Evolutionary conservation across 1,139 yeast species (phyloP).

Genomic region (Keqinozyma sinolaborantium): DNA sequence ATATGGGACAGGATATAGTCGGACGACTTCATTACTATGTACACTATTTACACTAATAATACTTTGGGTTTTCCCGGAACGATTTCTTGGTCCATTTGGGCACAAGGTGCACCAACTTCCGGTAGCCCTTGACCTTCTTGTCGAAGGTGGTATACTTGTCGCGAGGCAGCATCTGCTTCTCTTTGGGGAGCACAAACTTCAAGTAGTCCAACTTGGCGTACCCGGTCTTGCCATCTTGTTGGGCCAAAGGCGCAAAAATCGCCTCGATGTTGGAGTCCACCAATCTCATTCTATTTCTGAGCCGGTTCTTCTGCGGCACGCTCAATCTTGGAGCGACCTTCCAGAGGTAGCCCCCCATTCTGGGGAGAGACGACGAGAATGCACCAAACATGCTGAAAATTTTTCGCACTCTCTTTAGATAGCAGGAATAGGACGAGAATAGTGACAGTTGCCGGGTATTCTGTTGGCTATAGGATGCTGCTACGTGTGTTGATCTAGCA

Average conservation of each 20-base stretch:
- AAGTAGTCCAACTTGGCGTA: conserved; percentile 52
- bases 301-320: conserved; percentile 73
- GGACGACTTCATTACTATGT: neutral
- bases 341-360: conserved; percentile 87
- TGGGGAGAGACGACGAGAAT: conserved; percentile 60
- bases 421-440: too few relatives aligned
- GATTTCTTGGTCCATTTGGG: conserved; percentile 91
- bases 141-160: conserved; percentile 90
- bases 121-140: conserved; percentile 69
- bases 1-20: conserved; percentile 59
- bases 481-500: too few relatives aligned
- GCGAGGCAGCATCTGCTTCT: conserved; percentile 68
- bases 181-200: conserved; percentile 66
- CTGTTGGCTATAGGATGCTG: too few relatives aligned
- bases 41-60: conserved; percentile 42
- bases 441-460: too few relatives aligned
- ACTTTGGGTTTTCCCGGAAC: conserved; percentile 74
- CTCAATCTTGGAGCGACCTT: conserved; percentile 69
- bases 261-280: conserved; percentile 80
- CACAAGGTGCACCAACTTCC: conserved; percentile 83
- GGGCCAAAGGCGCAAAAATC: conserved; percentile 56
- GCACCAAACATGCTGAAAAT: conserved; percentile 67
- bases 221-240: conserved; percentile 12
- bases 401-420: neutral
- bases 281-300: conserved; percentile 72